Conservation (phyloP, 306 rosid species). For the Cucumis hystrix region DNA sequence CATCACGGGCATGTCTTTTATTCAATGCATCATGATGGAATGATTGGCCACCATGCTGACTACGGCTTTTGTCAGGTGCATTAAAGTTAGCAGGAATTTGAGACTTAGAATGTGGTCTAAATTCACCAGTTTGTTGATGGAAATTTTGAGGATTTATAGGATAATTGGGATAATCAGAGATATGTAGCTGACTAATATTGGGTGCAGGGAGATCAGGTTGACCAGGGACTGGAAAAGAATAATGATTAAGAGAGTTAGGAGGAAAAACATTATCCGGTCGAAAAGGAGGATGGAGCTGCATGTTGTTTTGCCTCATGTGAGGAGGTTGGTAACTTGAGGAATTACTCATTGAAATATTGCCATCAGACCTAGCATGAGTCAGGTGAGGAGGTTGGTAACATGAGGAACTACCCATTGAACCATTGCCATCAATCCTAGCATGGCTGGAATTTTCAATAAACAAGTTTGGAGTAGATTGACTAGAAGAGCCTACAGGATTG, state of each 20-base stretch:
- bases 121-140: conserved; percentile 35
- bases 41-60: conserved; percentile 26
- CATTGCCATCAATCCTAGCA: conserved; percentile 33
- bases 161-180: conserved; percentile 31
- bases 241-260: conserved; percentile 27
- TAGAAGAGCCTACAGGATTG: conserved; percentile 10
- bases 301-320: conserved; percentile 31
- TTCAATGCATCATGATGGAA: conserved; percentile 24
- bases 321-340: conserved; percentile 36
- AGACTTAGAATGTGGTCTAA: conserved; percentile 28
- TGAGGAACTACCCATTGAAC: conserved; percentile 29
- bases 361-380: conserved; percentile 30
- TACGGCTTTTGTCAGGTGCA: conserved; percentile 39
- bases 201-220: conserved; percentile 44
- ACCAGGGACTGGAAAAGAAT: conserved; percentile 28
- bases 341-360: conserved; percentile 24
- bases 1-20: conserved; percentile 28
- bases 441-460: conserved; percentile 26
- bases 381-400: conserved; percentile 30
- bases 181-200: conserved; percentile 40
- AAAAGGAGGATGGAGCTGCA: conserved; percentile 37
- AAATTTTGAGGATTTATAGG: conserved; percentile 24
- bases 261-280: conserved; percentile 28
- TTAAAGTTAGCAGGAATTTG: conserved; percentile 23
- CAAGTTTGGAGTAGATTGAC: conserved; percentile 30